Percentiles rank a stretch among this genome's conserved stretches.
phyloP scores from a whole-genome alignment of 2,329 filamentous ascomycete genomes.

The Didymella arachidicola region DNA sequence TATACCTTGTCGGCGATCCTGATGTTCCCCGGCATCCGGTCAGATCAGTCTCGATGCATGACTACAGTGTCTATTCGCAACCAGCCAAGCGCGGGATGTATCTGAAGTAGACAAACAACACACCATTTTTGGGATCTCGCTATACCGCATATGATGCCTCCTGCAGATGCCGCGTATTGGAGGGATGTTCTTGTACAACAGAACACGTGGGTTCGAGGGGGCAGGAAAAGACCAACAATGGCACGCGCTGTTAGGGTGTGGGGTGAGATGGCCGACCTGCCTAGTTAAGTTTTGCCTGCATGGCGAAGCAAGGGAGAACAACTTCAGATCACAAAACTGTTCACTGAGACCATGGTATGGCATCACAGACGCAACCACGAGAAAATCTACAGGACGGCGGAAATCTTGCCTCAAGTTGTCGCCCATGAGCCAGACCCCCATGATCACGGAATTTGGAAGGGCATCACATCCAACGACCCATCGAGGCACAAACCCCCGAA shows the following conservation, averaged over 20 bases:
- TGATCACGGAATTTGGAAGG: not conserved
- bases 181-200: conserved; percentile 33
- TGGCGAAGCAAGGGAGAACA: conserved; percentile 8
- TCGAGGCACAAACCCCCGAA: not conserved
- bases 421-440: conserved; percentile 3
- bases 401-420: not conserved
- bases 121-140: conserved; percentile 19
- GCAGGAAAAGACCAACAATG: conserved; percentile 14
- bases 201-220: conserved; percentile 31
- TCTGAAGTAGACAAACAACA: conserved; percentile 13
- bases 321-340: not conserved
- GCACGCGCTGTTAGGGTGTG: conserved; percentile 29
- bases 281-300: conserved; percentile 13
- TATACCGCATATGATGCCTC: conserved; percentile 26
- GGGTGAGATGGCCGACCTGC: conserved; percentile 10
- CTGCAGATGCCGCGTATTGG: conserved; percentile 31
- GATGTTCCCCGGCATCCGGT: conserved; percentile 4
- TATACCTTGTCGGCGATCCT: conserved; percentile 19
- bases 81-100: conserved; percentile 3
- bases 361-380: not conserved
- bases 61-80: conserved; percentile 5
- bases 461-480: not conserved
- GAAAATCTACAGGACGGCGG: not conserved
- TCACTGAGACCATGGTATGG: not conserved
- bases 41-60: conserved; percentile 13